These are phyloP conservation scores for Parafenestella ontariensis DNA, from an alignment of 2,329 filamentous ascomycete species.

Conservation along the genomic window DNA sequence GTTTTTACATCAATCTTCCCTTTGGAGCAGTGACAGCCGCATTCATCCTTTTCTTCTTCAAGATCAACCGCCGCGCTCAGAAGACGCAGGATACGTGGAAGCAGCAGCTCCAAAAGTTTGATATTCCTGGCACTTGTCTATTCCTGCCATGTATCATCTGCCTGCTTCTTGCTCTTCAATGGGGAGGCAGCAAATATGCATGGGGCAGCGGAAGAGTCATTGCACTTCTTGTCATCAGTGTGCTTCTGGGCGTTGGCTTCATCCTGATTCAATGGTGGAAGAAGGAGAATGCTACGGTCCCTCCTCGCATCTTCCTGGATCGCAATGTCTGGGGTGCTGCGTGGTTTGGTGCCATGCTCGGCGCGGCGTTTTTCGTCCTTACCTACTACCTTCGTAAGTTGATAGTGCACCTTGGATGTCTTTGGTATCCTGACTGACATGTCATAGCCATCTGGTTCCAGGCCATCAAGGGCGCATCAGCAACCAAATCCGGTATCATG, in stretches of 20 bases:
- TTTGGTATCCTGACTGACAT: conserved; percentile 12
- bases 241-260: conserved; percentile 53
- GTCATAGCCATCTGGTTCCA: conserved; percentile 56
- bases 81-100: conserved; percentile 45
- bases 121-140: conserved; percentile 53
- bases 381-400: conserved; percentile 52
- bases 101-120: conserved; percentile 54
- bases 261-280: conserved; percentile 53
- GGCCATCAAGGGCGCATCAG: conserved; percentile 56
- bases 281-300: conserved; percentile 55
- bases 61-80: conserved; percentile 40
- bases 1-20: conserved; percentile 57
- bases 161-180: conserved; percentile 58
- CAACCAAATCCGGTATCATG: conserved; percentile 57
- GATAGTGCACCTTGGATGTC: neutral
- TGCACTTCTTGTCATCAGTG: conserved; percentile 55
- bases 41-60: conserved; percentile 52
- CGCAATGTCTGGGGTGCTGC: conserved; percentile 54
- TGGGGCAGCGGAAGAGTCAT: conserved; percentile 57
- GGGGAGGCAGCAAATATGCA: conserved; percentile 57
- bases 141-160: conserved; percentile 58
- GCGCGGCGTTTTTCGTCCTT: conserved; percentile 54
- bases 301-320: conserved; percentile 55
- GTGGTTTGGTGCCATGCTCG: conserved; percentile 51
- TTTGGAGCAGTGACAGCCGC: conserved; percentile 55